Base-by-base conservation (phyloP, 352 stramenopile genomes). In the Phytophthora kernoviae region DNA sequence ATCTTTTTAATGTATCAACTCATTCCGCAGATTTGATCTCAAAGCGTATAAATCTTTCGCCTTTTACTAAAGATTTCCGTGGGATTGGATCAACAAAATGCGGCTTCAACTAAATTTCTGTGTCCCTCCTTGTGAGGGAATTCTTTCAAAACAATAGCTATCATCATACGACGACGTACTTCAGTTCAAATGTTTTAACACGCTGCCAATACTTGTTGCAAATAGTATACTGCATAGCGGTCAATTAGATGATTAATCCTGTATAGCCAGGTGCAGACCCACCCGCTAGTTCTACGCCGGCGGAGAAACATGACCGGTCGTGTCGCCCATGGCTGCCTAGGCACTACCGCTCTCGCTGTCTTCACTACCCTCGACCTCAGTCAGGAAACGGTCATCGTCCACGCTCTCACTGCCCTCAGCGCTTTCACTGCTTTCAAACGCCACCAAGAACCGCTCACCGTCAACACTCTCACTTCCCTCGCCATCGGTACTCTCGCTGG, bases 31-130 rank as follows among this genome's bases (percentile, higher is more conserved):
- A 83, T 70, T 87, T 84, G 67, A 81, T 83, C 85, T 84, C 81
- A 91, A 83, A 50, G 68, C 79, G 75, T 70, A 90, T 58, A 84
- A 94, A 96, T 94, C 87, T 96, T 96, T 96, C 87, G 87, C 87
- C 87, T 96, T 96, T 94, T 94, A 94, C 85, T 94, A 96, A 92
- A 94, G 85, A 94, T 93, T 94, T 90, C 85, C 84, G 87, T 96
- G 87, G 76, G 77, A 87, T 91, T 75, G 78, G 87, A 75, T 91
- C 75, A 79, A 56, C 48, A 55, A 54, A 77, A 77, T 88, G 78
- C 76, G 79, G 77, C 78, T 88, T 91, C 75, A 88, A 70, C 66
- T 56, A 88, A 90, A 91, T 91, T 93, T 78, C 81, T 70, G 61
- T 26, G 66, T 65, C 62, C 70, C 70, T 67, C 66, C 61, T 73